phyloP scores from a whole-genome alignment of 768 basidiomycete genomes.

The Phylloporus sp. region DNA sequence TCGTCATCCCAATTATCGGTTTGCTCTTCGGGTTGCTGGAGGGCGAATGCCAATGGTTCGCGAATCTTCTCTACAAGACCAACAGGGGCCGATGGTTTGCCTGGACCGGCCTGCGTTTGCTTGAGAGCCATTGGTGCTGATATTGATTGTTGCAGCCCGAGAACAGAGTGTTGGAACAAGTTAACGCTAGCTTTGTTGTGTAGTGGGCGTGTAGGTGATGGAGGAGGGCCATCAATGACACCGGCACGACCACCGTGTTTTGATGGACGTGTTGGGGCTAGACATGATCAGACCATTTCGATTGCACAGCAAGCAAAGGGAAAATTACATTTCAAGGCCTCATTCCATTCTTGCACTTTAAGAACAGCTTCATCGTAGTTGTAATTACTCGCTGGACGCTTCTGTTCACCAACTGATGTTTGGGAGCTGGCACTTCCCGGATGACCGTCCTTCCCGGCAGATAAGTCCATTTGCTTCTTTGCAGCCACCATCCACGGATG shows the following conservation, averaged over 20 bases:
- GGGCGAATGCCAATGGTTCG: constrained; percentile 59
- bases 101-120: constrained; percentile 13
- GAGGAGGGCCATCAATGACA: constrained; percentile 37
- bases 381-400: constrained; percentile 67
- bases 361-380: constrained; percentile 93
- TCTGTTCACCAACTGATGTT: constrained; percentile 33
- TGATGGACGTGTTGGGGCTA: constrained; percentile 72
- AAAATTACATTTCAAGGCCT: constrained; percentile 79
- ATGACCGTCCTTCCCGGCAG: constrained; percentile 27
- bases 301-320: constrained; percentile 14
- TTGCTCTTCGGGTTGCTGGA: constrained; percentile 78
- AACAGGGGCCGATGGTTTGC: constrained; percentile 24
- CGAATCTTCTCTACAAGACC: constrained; percentile 37
- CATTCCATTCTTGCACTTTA: constrained; percentile 98
- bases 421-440: constrained; percentile 32
- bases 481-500: constrained; percentile 97
- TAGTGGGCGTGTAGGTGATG: constrained; percentile 38
- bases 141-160: constrained; percentile 34
- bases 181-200: constrained; percentile 26
- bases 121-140: constrained; percentile 30
- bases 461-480: constrained; percentile 60
- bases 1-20: constrained; percentile 99
- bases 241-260: constrained; percentile 52
- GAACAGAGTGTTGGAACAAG: constrained; percentile 30
- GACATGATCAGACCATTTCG: constrained; percentile 3